Evolutionary conservation across 108 stramenopile species (phyloP).

Genomic region (Pelagomonas calceolata): DNA sequence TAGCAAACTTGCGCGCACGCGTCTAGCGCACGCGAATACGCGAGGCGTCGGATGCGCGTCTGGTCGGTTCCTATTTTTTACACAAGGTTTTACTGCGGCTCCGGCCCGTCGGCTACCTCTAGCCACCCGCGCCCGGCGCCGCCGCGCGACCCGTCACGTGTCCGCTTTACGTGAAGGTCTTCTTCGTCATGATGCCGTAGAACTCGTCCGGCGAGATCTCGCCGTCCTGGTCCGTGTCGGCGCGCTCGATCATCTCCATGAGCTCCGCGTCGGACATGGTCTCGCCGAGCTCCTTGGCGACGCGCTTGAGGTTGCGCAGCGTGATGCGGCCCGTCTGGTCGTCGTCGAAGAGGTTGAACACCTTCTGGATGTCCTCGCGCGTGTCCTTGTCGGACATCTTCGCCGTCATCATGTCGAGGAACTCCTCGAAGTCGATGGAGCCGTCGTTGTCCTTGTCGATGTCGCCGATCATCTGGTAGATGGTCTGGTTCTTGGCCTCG

Average conservation of each 20-base stretch:
- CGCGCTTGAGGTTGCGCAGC: conserved; percentile 78
- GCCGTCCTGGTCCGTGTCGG: conserved; percentile 67
- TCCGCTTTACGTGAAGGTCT: conserved; percentile 27
- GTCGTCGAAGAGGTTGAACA: conserved; percentile 95
- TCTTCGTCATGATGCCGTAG: conserved; percentile 76
- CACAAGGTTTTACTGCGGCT: too few relatives aligned
- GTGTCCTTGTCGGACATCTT: conserved; percentile 62
- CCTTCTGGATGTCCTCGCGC: conserved; percentile 64
- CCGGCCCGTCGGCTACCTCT: too few relatives aligned
- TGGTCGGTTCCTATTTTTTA: too few relatives aligned
- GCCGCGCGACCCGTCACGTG: too few relatives aligned
- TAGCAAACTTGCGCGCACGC: too few relatives aligned
- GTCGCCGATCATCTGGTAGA: conserved; percentile 68
- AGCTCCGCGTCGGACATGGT: conserved; percentile 91
- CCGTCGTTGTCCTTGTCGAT: conserved; percentile 61
- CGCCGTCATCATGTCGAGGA: conserved; percentile 83
- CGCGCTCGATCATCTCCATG: conserved; percentile 95
- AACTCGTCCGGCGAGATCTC: conserved; percentile 79
- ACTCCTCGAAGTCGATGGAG: conserved; percentile 57
- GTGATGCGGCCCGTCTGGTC: conserved; percentile 88
- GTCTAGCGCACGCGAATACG: too few relatives aligned
- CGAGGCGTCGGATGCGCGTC: too few relatives aligned
- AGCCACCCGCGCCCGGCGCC: too few relatives aligned
- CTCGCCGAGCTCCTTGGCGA: conserved; percentile 93
- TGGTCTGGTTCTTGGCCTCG: conserved; percentile 78